Base-by-base conservation (phyloP, 73 alveolate species). In the Blepharisma japonicum region DNA sequence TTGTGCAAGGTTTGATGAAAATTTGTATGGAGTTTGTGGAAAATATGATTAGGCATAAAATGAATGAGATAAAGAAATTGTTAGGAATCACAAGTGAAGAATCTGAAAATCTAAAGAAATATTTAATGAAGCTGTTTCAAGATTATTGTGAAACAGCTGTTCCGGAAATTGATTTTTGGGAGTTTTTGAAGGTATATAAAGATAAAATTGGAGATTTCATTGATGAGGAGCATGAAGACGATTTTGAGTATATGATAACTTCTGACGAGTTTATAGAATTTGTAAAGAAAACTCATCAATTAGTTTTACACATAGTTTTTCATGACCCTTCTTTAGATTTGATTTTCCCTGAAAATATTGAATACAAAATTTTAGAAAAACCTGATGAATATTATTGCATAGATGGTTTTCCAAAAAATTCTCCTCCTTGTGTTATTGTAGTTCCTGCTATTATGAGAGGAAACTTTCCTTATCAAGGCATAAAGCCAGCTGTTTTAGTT, bases 371-470 rank as follows among this genome's bases (percentile, higher is more conserved):
- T 1, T 21, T 39, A 25, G 68, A 39, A 45, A 23, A 78, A 49
- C 68, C 68, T 32, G 71, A 78, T 39, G 85, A 78, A 55, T 78
- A 56, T 49, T 78, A 67, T 55, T 78, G 85, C 55, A 68, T 78
- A 7, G 85, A 78, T 78, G 85, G 85, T 55, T 78, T 78, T 78
- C 80, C 80, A 20, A 78, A 78, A 8, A 77, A 78, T 51, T 68
- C 68, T 5, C 71, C 83, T 6, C 50, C 50, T 9, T 32, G 81
- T 38, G 68, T 78, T 48, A 77, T 78, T n/a, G 55, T 78, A 9
- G 51, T 78, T 5, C 85, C 85, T 11, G 53, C 81, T 0, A 67
- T 78, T 25, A 78, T 78, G 85, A 55, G 85, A 56, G 53, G 55
- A 39, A 78, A 78, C 27, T 39, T 53, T 5, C 42, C 85, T 6